A percentile compares a stretch with the other conserved stretches of the same genome.
These are phyloP conservation scores for Chimonanthus praecox DNA, from an alignment of 164 flowering plant species.

Conservation along the genomic window DNA sequence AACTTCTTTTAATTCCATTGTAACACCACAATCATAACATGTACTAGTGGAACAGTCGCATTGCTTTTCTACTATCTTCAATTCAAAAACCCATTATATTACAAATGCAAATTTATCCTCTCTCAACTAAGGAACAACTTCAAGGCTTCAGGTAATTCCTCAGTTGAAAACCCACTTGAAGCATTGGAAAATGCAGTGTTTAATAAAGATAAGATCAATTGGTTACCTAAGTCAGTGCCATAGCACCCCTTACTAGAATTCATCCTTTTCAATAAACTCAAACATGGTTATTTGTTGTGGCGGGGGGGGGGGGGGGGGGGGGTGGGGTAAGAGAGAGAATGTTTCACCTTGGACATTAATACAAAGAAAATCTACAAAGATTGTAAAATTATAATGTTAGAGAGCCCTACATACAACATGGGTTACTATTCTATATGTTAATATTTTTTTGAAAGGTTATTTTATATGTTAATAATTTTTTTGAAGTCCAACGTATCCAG, in stretches of 20 bases:
- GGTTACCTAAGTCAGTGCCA: not conserved
- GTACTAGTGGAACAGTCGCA: too few species aligned
- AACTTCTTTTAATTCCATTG: too few species aligned
- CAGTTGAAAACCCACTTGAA: not conserved
- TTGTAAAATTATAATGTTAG: not conserved
- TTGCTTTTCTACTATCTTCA: too few species aligned
- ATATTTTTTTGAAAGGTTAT: not conserved
- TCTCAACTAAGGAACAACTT: not conserved
- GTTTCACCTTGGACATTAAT: not conserved
- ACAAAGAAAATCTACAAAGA: not conserved
- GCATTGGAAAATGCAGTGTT: not conserved
- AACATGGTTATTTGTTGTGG: not conserved
- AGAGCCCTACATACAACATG: not conserved
- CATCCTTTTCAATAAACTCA: not conserved
- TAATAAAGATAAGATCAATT: not conserved
- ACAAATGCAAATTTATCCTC: not conserved
- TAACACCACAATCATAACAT: too few species aligned
- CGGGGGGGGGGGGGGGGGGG: too few species aligned
- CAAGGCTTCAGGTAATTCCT: not conserved
- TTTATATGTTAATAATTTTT: too few species aligned
- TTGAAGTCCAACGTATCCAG: not conserved
- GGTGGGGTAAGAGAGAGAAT: too few species aligned
- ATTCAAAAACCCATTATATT: too few species aligned
- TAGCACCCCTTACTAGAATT: not conserved
- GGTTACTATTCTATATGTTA: not conserved